Evolutionary conservation across 2,329 filamentous ascomycete species (phyloP).

Genomic region (Ceratocystis variospora): DNA sequence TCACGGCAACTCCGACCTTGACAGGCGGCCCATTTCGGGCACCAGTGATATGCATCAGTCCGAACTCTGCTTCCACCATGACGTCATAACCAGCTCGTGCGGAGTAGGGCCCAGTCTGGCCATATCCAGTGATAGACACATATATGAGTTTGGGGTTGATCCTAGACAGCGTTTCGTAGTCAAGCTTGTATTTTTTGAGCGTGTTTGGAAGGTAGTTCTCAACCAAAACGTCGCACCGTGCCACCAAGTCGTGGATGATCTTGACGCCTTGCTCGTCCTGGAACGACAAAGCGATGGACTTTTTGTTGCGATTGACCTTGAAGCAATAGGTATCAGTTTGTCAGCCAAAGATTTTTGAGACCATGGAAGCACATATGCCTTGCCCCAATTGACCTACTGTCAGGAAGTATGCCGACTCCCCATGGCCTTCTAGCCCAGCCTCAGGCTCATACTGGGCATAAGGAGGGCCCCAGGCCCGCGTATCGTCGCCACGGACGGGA

Average conservation of each 20-base stretch:
- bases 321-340: too few species aligned
- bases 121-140: slow-evolving; percentile 92
- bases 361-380: neutral
- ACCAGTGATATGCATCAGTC: slow-evolving; percentile 96
- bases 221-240: slow-evolving; percentile 80
- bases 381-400: slow-evolving; percentile 42
- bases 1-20: slow-evolving; percentile 94
- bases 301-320: slow-evolving; percentile 93
- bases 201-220: slow-evolving; percentile 92
- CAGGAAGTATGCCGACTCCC: slow-evolving; percentile 91
- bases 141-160: slow-evolving; percentile 86
- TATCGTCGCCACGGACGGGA: slow-evolving; percentile 81
- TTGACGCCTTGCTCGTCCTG: slow-evolving; percentile 70
- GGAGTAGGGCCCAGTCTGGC: slow-evolving; percentile 83
- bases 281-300: slow-evolving; percentile 83
- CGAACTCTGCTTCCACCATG: slow-evolving; percentile 98
- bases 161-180: slow-evolving; percentile 64
- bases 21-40: slow-evolving; percentile 77
- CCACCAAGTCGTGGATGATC: slow-evolving; percentile 72
- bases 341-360: neutral
- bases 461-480: slow-evolving; percentile 88
- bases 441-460: slow-evolving; percentile 64
- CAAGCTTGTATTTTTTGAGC: slow-evolving; percentile 79
- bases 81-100: slow-evolving; percentile 90
- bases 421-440: slow-evolving; percentile 50